Evolutionary conservation across 2,329 filamentous ascomycete species (phyloP).

Genomic region (Cladosporium sp.): DNA sequence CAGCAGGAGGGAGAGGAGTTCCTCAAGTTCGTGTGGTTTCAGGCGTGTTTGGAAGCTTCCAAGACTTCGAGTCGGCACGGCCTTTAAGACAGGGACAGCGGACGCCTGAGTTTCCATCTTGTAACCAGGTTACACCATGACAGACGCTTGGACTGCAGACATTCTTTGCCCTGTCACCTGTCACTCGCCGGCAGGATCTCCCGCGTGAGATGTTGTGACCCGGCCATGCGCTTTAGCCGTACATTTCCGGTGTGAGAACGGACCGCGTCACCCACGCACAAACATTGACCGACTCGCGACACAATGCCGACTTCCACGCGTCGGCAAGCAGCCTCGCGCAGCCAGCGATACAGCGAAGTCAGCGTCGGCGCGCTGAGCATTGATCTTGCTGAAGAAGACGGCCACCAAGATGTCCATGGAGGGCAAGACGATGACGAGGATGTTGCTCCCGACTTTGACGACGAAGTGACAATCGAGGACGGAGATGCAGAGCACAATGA

Average conservation of each 20-base stretch:
- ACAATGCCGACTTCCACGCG: slow-evolving; percentile 24
- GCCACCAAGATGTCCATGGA: slow-evolving; percentile 26
- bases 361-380: slow-evolving; percentile 22
- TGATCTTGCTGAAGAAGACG: slow-evolving; percentile 19
- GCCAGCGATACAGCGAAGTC: slow-evolving; percentile 19
- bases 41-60: not conserved
- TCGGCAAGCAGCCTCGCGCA: slow-evolving; percentile 20
- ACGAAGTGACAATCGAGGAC: slow-evolving; percentile 56
- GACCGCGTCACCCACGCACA: not conserved
- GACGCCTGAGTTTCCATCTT: not conserved
- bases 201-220: not conserved
- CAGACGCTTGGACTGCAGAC: not conserved
- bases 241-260: slow-evolving; percentile 10
- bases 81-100: not conserved
- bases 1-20: not conserved
- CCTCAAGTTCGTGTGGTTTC: not conserved
- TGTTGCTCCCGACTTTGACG: slow-evolving; percentile 27
- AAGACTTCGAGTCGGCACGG: not conserved
- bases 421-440: slow-evolving; percentile 31
- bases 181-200: not conserved
- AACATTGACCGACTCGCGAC: slow-evolving; percentile 1
- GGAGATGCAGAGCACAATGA: slow-evolving; percentile 55
- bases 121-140: not conserved
- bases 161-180: not conserved
- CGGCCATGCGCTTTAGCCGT: not conserved